Evolutionary conservation across 805 yeast species (phyloP).

Genomic region (Spathaspora passalidarum): DNA sequence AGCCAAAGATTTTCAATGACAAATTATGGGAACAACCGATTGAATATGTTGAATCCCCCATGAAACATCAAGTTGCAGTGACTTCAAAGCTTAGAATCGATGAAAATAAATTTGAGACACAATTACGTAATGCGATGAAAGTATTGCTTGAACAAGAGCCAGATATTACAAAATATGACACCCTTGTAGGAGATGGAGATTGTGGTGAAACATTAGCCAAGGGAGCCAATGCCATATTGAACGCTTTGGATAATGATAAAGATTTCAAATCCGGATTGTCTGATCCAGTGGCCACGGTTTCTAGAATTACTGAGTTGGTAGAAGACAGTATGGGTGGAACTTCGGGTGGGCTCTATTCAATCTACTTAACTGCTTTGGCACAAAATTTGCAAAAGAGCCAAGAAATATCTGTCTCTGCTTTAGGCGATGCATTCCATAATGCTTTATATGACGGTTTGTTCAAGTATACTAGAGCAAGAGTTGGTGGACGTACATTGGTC

Average conservation of each 20-base stretch:
- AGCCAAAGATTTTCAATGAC: conserved; percentile 33
- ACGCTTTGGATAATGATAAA: conserved; percentile 42
- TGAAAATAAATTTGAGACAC: conserved; percentile 44
- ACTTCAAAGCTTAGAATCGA: conserved; percentile 29
- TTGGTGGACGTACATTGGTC: conserved; percentile 84
- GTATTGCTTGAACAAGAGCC: conserved; percentile 54
- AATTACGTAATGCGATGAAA: conserved; percentile 45
- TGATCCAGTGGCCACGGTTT: conserved; percentile 57
- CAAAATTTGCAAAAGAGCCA: conserved; percentile 38
- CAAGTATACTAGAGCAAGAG: conserved; percentile 84
- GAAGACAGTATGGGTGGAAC: conserved; percentile 98
- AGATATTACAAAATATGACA: conserved; percentile 77
- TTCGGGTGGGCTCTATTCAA: conserved; percentile 90
- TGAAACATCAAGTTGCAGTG: conserved; percentile 20
- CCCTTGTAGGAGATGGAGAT: conserved; percentile 94
- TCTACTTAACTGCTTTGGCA: conserved; percentile 75
- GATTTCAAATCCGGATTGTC: conserved; percentile 24
- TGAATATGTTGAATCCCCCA: conserved; percentile 27
- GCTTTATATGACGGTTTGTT: conserved; percentile 70
- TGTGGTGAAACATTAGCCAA: conserved; percentile 88
- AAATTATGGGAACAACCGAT: conserved; percentile 25
- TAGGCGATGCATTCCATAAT: conserved; percentile 48
- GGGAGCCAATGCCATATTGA: conserved; percentile 73
- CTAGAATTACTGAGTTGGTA: conserved; percentile 76
- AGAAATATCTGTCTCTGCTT: conserved; percentile 28